phyloP scores from a whole-genome alignment of 306 rosid species.

The Rosa rugosa region DNA sequence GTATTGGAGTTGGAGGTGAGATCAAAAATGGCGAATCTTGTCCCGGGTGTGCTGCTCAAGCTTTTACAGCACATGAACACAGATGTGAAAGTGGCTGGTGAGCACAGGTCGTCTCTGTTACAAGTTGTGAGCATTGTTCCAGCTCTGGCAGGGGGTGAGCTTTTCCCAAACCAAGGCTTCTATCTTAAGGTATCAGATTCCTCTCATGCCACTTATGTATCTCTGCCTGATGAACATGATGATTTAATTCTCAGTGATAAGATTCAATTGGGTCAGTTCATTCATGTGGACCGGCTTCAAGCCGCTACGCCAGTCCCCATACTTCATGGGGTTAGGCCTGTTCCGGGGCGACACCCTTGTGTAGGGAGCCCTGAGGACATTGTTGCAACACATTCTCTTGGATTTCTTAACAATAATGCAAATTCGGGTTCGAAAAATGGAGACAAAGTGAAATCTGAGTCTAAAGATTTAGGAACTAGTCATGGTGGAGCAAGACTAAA shows the following conservation, averaged over 20 bases:
- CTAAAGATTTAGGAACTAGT: slow-evolving; percentile 36
- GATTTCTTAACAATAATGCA: slow-evolving; percentile 51
- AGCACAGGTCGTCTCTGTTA: slow-evolving; percentile 82
- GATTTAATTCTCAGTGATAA: slow-evolving; percentile 97
- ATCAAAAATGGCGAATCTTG: slow-evolving; percentile 87
- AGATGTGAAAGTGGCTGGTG: slow-evolving; percentile 83
- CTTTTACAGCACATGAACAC: slow-evolving; percentile 97
- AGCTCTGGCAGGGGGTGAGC: slow-evolving; percentile 86
- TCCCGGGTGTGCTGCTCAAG: slow-evolving; percentile 93
- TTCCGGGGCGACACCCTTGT: slow-evolving; percentile 92
- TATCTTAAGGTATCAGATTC: slow-evolving; percentile 97
- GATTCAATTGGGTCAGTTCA: slow-evolving; percentile 92
- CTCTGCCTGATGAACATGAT: slow-evolving; percentile 90
- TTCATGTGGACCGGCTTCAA: slow-evolving; percentile 84
- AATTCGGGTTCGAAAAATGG: slow-evolving; percentile 36
- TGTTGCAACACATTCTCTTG: slow-evolving; percentile 78
- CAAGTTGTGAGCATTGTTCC: slow-evolving; percentile 98
- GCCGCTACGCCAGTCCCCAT: slow-evolving; percentile 92
- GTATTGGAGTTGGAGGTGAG: slow-evolving; percentile 31
- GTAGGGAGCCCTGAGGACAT: slow-evolving; percentile 94
- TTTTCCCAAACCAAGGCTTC: slow-evolving; percentile 86
- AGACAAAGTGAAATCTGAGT: slow-evolving; percentile 47
- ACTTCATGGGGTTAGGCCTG: slow-evolving; percentile 87
- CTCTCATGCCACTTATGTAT: slow-evolving; percentile 91
- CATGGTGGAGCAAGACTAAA: slow-evolving; percentile 43